phyloP scores from a whole-genome alignment of 129 eudicot species.

The Flaveria trinervia region DNA sequence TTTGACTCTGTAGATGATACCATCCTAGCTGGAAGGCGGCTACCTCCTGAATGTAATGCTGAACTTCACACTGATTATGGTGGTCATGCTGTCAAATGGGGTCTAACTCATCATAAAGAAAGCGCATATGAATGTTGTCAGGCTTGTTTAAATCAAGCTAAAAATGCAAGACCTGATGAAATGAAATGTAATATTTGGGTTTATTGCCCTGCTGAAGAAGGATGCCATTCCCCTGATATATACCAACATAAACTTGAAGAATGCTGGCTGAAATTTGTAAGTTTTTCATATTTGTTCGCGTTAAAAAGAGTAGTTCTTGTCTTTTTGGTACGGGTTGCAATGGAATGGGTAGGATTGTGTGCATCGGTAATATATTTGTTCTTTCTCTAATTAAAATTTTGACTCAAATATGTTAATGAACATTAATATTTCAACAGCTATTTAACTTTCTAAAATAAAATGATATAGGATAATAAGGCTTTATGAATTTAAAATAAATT shows the following conservation, averaged over 20 bases:
- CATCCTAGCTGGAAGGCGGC: constrained; percentile 63
- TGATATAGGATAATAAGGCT: neutral
- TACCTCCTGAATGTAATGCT: constrained; percentile 79
- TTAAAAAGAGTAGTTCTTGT: neutral
- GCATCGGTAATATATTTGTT: neutral
- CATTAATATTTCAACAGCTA: neutral
- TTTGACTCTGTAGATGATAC: constrained; percentile 43
- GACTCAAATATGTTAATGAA: neutral
- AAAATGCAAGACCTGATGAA: constrained; percentile 57
- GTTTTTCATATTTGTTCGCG: constrained; percentile 17
- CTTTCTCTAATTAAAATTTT: neutral
- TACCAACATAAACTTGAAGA: constrained; percentile 80
- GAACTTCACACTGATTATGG: constrained; percentile 88
- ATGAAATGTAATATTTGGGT: constrained; percentile 94
- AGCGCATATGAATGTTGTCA: constrained; percentile 94
- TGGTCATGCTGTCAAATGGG: constrained; percentile 95
- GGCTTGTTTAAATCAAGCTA: constrained; percentile 90
- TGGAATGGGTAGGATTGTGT: neutral
- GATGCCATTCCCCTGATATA: constrained; percentile 93
- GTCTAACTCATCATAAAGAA: constrained; percentile 86
- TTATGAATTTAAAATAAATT: neutral
- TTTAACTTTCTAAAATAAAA: neutral
- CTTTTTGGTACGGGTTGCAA: neutral
- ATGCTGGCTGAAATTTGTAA: constrained; percentile 98
- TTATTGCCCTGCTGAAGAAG: constrained; percentile 80